A percentile compares a stretch with the other conserved stretches of the same genome.
Conservation (phyloP, 345 rosid genomes). For the Rhodamnia argentea region DNA sequence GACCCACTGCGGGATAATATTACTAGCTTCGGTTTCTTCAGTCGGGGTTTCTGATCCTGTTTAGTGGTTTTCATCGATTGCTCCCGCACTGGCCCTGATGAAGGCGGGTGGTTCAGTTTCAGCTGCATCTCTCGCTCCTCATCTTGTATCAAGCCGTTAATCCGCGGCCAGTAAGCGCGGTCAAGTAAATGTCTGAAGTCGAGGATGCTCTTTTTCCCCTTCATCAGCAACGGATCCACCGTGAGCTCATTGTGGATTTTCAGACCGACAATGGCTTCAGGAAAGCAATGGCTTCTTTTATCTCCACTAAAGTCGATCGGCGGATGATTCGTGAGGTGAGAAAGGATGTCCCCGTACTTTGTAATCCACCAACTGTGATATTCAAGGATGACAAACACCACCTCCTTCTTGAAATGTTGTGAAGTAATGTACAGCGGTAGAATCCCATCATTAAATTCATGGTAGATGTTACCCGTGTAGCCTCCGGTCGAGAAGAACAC, state of each 20-base stretch:
- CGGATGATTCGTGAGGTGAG: slow-evolving; percentile 48
- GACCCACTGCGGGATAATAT: slow-evolving; percentile 62
- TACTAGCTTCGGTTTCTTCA: slow-evolving; percentile 49
- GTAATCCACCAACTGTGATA: slow-evolving; percentile 79
- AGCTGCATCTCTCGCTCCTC: slow-evolving; percentile 29
- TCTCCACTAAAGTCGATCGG: slow-evolving; percentile 48
- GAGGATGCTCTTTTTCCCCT: slow-evolving; percentile 27
- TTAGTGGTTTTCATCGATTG: background rate
- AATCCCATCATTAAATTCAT: slow-evolving; percentile 81
- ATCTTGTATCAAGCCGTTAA: slow-evolving; percentile 32
- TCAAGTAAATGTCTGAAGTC: slow-evolving; percentile 58
- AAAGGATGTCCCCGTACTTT: slow-evolving; percentile 57
- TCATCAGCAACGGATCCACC: slow-evolving; percentile 33
- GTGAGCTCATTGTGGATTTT: slow-evolving; percentile 70
- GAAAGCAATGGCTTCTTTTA: slow-evolving; percentile 66
- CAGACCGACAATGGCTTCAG: slow-evolving; percentile 68
- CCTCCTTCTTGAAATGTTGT: slow-evolving; percentile 53
- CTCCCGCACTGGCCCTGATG: slow-evolving; percentile 9
- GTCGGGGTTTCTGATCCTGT: background rate
- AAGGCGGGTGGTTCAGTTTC: slow-evolving; percentile 10
- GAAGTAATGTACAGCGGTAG: slow-evolving; percentile 74
- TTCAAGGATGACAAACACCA: slow-evolving; percentile 72
- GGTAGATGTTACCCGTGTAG: slow-evolving; percentile 72
- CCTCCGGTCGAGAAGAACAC: slow-evolving; percentile 86
- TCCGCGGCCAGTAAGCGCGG: slow-evolving; percentile 43